Evolutionary conservation across 805 yeast species (phyloP), one percentile per base, ranked within the genome.

Genomic region (Yarrowia yakushimensis): DNA sequence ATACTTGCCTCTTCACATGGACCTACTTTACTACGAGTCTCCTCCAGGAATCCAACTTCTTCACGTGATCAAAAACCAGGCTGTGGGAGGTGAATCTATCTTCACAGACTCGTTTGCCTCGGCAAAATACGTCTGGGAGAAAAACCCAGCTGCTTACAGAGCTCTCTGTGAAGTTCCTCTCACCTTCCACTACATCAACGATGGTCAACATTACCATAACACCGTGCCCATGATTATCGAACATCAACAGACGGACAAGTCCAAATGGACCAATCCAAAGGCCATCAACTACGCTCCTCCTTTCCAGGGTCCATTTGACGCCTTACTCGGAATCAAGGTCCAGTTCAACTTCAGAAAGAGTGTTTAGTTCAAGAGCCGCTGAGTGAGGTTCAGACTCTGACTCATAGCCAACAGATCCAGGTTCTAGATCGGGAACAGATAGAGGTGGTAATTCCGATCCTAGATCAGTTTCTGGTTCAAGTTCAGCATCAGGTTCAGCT

Each of bases 211-310:
- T 66, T 88, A 87, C 69, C 83, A 80, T 71, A 83, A 81, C 65
- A 77, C 81, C 25, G 77, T 89, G 37, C 89, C 88, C 3, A 73
- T 86, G 63, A 78, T 88, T 15, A 87, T 83, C 30, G 88, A 85
- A 67, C 81, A 81, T 63, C 37, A 41, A 76, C 76, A 18, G 69
- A 72, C 59, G 68, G 75, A 62, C 73, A 68, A 12, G 36, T 41
- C 3, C 50, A 74, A 46, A 68, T 70, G 15, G 69, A 69, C 48
- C 60, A 69, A 69, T 36, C 81, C 86, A 66, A 80, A 80, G 67
- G 85, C 81, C 60, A 81, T 87, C 18, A 86, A 86, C 69, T 88
- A 87, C 71, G 84, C 93, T 0, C 94, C 96, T 2, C 93, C 92
- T 11, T 87, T 86, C 75, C 96, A 88, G 69, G 93, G 88, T 0